These are phyloP conservation scores for Carallia pectinifolia DNA, from an alignment of 345 rosid species.

Conservation along the genomic window DNA sequence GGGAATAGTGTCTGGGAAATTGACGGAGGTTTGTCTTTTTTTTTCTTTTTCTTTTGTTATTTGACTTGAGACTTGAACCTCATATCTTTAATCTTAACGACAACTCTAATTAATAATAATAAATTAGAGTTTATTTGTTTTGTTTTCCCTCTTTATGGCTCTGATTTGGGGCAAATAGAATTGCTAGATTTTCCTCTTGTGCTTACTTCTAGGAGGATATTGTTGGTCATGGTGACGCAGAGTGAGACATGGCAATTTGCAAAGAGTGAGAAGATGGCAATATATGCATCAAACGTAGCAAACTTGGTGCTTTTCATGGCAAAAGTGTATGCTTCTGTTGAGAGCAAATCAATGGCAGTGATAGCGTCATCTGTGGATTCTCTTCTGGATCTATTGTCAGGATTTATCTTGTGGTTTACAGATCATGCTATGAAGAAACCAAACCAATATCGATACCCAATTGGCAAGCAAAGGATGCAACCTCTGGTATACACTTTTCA, in stretches of 20 bases:
- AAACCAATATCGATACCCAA: slow-evolving; percentile 40
- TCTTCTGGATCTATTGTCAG: slow-evolving; percentile 41
- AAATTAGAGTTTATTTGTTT: too few relatives aligned
- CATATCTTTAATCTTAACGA: too few relatives aligned
- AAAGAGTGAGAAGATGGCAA: slow-evolving; percentile 35
- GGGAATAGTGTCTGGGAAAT: slow-evolving; percentile 37
- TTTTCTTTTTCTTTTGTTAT: too few relatives aligned
- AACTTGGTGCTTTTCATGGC: slow-evolving; percentile 45
- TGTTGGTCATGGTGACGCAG: slow-evolving; percentile 4
- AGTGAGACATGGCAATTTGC: slow-evolving; percentile 30
- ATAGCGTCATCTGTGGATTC: slow-evolving; percentile 47
- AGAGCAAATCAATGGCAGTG: slow-evolving; percentile 39
- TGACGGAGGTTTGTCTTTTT: slow-evolving; percentile 30
- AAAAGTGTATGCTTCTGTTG: slow-evolving; percentile 34
- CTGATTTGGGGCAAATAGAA: too few relatives aligned
- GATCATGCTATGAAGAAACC: slow-evolving; percentile 37
- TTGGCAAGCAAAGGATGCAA: slow-evolving; percentile 53
- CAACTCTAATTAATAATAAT: too few relatives aligned
- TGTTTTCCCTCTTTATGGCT: too few relatives aligned
- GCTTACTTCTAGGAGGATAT: background rate
- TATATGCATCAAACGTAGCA: slow-evolving; percentile 41
- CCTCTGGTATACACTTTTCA: slow-evolving; percentile 31
- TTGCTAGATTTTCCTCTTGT: too few relatives aligned
- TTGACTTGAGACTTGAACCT: too few relatives aligned
- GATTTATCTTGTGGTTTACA: slow-evolving; percentile 51